Percentiles rank a stretch among this genome's conserved stretches.
Conservation (phyloP, 345 rosid species). For the Eucalyptus victrix region DNA sequence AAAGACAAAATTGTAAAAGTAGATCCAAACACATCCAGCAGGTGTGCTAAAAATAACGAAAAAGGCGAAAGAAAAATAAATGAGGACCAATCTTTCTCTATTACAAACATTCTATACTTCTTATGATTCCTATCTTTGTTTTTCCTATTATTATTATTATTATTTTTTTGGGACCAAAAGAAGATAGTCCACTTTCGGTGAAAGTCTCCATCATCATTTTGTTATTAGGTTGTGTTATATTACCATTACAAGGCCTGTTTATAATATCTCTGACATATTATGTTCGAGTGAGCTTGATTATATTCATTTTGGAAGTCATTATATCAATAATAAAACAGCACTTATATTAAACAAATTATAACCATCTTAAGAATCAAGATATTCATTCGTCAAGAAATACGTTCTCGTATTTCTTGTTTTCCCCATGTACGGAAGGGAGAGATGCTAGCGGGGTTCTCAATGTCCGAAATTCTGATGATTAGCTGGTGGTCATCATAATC, state of each 20-base stretch:
- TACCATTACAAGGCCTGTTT: not conserved
- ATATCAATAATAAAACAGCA: not conserved
- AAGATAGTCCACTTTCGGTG: not conserved
- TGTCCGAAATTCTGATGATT: not conserved
- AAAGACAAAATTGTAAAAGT: not conserved
- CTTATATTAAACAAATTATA: not conserved
- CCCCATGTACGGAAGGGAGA: not conserved
- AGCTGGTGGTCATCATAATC: not conserved
- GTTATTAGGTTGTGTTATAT: not conserved
- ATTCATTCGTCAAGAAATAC: not conserved
- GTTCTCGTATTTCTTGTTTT: not conserved
- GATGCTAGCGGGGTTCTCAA: not conserved
- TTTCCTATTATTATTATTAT: not conserved
- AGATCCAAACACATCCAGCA: not conserved
- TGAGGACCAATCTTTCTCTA: not conserved
- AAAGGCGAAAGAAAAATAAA: not conserved
- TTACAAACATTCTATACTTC: not conserved
- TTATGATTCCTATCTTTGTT: not conserved
- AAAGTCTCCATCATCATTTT: not conserved
- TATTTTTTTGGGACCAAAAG: not conserved
- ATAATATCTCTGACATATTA: not conserved
- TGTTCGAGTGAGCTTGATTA: not conserved
- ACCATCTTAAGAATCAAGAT: not conserved
- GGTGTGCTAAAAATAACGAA: not conserved
- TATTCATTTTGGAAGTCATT: not conserved